Conservation (phyloP, 306 rosid species). For the Hippophae rhamnoides region DNA sequence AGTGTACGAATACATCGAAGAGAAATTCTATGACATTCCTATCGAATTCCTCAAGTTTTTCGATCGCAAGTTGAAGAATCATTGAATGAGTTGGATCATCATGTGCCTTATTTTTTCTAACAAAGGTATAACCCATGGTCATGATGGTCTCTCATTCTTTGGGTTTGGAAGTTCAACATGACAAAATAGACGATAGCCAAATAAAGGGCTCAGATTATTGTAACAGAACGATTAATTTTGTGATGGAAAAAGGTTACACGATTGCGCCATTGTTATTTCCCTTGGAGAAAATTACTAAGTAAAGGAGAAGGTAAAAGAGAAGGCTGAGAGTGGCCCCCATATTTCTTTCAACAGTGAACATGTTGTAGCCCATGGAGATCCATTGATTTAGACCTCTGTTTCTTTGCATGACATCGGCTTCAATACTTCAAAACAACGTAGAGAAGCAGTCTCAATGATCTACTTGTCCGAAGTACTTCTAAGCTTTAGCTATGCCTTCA, state of each 20-base stretch:
- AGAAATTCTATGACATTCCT: conserved; percentile 37
- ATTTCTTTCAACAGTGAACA: conserved; percentile 6
- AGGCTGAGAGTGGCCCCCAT: conserved; percentile 9
- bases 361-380: conserved; percentile 4
- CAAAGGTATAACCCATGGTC: conserved; percentile 24
- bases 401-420: not conserved
- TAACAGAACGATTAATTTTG: conserved; percentile 21
- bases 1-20: conserved; percentile 36
- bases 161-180: conserved; percentile 24
- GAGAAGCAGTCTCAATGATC: too few relatives aligned
- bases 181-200: conserved; percentile 26
- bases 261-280: conserved; percentile 35
- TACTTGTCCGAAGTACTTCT: too few relatives aligned
- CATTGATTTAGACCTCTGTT: not conserved
- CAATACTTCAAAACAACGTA: too few relatives aligned
- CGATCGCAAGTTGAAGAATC: conserved; percentile 39
- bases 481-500: too few relatives aligned
- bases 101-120: conserved; percentile 26
- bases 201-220: conserved; percentile 24
- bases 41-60: conserved; percentile 30
- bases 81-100: conserved; percentile 22
- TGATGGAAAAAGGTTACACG: conserved; percentile 18
- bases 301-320: conserved; percentile 26
- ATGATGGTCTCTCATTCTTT: conserved; percentile 7
- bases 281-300: conserved; percentile 26